Conservation (phyloP, 73 alveolate genomes). For the Breviolum minutum region DNA sequence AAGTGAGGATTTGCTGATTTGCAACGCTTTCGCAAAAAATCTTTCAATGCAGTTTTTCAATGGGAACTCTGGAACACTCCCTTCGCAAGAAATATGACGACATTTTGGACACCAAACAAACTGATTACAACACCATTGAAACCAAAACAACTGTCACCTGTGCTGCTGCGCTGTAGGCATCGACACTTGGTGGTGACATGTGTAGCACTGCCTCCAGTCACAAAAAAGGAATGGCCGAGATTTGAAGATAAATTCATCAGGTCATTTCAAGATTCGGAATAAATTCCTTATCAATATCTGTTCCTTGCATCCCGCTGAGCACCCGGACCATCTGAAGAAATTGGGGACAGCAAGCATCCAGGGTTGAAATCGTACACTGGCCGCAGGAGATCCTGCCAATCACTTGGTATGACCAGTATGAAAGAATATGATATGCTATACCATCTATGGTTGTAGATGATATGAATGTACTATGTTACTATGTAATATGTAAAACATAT, state of each 20-base stretch:
- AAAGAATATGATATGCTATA: background rate
- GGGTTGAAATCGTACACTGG: background rate
- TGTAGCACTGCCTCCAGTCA: constrained; percentile 42
- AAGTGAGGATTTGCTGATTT: no score
- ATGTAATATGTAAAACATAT: background rate
- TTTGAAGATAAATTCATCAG: no score
- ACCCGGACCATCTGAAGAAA: constrained; percentile 19
- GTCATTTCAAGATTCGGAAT: no score
- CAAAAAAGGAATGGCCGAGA: background rate
- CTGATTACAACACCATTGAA: no score
- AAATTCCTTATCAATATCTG: no score
- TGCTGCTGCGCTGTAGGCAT: constrained; percentile 57
- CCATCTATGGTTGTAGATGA: background rate
- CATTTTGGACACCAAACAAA: no score
- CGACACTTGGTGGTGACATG: constrained; percentile 57
- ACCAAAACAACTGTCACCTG: background rate
- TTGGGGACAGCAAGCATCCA: constrained; percentile 38
- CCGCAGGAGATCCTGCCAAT: background rate
- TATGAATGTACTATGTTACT: background rate
- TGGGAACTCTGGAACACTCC: no score
- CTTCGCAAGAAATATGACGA: no score
- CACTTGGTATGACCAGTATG: background rate
- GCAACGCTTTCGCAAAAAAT: no score
- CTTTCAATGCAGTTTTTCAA: no score
- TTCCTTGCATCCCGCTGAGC: background rate